phyloP scores from a whole-genome alignment of 192 early-diverging fungal species.

The Umbelopsis sp. region DNA sequence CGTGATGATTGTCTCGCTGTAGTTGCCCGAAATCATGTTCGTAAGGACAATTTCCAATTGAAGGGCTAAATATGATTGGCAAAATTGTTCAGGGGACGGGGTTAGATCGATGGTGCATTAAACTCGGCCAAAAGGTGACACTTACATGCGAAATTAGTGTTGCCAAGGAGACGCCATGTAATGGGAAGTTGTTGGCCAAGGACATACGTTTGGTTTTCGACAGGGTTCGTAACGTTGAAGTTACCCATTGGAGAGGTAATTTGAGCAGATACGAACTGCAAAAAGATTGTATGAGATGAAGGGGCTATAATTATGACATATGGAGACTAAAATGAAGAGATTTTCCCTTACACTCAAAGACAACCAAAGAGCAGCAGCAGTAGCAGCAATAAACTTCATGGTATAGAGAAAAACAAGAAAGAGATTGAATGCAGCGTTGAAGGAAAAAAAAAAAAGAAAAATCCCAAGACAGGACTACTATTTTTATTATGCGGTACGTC shows the following conservation, averaged over 20 bases:
- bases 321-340: not conserved
- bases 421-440: not conserved
- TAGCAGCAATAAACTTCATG: not conserved
- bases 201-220: slow-evolving; percentile 32
- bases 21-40: slow-evolving; percentile 4
- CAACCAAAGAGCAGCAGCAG: slow-evolving; percentile 12
- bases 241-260: slow-evolving; percentile 24
- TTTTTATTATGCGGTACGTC: slow-evolving; percentile 6
- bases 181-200: slow-evolving; percentile 32
- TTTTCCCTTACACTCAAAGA: slow-evolving; percentile 4
- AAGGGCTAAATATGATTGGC: slow-evolving; percentile 15
- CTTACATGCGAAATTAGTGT: slow-evolving; percentile 31
- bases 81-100: no score
- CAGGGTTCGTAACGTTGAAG: slow-evolving; percentile 37
- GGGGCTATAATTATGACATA: not conserved
- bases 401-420: not conserved
- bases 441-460: not conserved
- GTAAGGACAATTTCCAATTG: slow-evolving; percentile 27
- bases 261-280: slow-evolving; percentile 27
- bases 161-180: slow-evolving; percentile 22
- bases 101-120: no score
- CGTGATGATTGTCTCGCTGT: slow-evolving; percentile 15
- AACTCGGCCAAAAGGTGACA: not conserved
- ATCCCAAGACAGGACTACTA: not conserved
- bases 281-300: not conserved